Percentiles rank a stretch among this genome's conserved stretches.
Conservation (phyloP, 139 green algal genomes). For the Nannochloris sp. region DNA sequence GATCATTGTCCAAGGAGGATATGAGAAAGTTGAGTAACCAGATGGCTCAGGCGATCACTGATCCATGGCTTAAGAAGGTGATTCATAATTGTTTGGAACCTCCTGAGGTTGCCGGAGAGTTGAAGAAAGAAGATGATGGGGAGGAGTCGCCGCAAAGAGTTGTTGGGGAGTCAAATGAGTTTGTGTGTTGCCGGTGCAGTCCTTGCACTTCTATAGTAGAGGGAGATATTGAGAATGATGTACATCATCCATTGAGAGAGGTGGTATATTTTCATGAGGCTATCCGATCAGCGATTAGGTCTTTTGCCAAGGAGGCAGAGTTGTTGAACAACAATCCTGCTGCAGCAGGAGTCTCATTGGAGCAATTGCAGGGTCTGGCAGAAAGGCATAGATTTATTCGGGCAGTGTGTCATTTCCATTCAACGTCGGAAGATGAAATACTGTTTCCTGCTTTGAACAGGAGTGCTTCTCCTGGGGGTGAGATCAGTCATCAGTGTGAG, state of each 20-base stretch:
- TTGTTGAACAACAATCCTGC: constrained; percentile 19
- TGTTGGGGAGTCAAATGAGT: not conserved
- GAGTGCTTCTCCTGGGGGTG: no score
- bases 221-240: constrained; percentile 10
- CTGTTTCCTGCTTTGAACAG: constrained; percentile 67
- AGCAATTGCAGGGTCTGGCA: constrained; percentile 49
- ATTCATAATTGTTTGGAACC: constrained; percentile 62
- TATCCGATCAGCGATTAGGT: constrained; percentile 67
- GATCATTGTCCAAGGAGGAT: constrained; percentile 39
- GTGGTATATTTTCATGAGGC: constrained; percentile 76
- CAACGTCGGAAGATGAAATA: constrained; percentile 80
- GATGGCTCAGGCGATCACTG: constrained; percentile 53
- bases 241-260: constrained; percentile 25
- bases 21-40: constrained; percentile 31
- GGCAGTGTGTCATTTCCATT: constrained; percentile 81
- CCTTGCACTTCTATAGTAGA: not conserved
- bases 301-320: constrained; percentile 60
- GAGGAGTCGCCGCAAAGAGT: not conserved
- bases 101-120: not conserved
- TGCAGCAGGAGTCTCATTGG: not conserved
- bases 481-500: constrained; percentile 33
- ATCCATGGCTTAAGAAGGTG: constrained; percentile 67
- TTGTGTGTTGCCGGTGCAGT: constrained; percentile 2
- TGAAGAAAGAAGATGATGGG: not conserved
- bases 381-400: constrained; percentile 79